phyloP scores from a whole-genome alignment of 2,329 filamentous ascomycete species.

The Monilinia vaccinii-corymbosi region DNA sequence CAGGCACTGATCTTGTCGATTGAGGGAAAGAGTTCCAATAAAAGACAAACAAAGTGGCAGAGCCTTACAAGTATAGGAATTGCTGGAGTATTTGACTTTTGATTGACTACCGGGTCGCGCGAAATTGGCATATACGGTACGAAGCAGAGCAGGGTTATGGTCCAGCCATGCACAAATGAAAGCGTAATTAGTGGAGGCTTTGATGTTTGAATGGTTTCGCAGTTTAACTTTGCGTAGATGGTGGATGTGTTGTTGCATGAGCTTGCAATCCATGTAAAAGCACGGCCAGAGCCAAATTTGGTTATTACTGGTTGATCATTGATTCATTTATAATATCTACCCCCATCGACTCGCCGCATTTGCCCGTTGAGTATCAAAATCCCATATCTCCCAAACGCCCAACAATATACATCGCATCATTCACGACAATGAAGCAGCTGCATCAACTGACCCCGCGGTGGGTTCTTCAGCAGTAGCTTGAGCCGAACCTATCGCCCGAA shows the following conservation, averaged over 20 bases:
- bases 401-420: conserved; percentile 13
- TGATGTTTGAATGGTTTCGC: neutral
- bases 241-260: neutral
- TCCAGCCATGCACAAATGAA: conserved; percentile 10
- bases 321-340: conserved; percentile 3
- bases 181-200: neutral
- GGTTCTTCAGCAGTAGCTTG: conserved; percentile 22
- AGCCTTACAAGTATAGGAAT: conserved; percentile 14
- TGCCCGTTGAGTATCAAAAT: conserved; percentile 6
- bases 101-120: neutral
- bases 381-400: conserved; percentile 11
- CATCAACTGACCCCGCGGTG: conserved; percentile 25
- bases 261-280: neutral
- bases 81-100: conserved; percentile 7
- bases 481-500: conserved; percentile 47
- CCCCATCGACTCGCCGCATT: neutral
- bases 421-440: conserved; percentile 15
- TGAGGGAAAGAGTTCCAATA: conserved; percentile 14
- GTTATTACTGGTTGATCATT: conserved; percentile 2
- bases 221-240: neutral
- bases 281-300: neutral
- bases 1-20: conserved; percentile 8
- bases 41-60: conserved; percentile 14
- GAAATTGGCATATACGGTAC: neutral
- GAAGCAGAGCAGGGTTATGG: conserved; percentile 4